Percentiles rank a stretch among this genome's conserved stretches.
Evolutionary conservation across 441 rosid species (phyloP).

Genomic region (Raphanus hybrid): DNA sequence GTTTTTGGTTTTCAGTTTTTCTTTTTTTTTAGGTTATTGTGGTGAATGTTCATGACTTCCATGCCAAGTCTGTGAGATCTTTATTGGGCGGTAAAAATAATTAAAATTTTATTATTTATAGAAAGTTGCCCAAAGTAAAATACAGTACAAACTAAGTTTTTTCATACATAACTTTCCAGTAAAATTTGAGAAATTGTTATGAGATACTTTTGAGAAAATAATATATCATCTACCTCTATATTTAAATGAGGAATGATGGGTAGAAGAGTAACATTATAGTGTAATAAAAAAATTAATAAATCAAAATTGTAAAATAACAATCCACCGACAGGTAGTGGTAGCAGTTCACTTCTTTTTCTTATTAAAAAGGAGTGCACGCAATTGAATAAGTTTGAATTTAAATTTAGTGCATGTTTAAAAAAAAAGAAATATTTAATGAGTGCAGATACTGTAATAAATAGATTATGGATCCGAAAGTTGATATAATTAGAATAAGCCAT

Average conservation of each 20-base stretch:
- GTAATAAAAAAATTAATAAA: background rate
- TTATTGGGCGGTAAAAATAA: slow-evolving; percentile 17
- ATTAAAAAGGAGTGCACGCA: slow-evolving; percentile 24
- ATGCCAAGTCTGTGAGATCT: slow-evolving; percentile 35
- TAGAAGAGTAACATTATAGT: background rate
- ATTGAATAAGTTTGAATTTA: slow-evolving; percentile 26
- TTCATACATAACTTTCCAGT: no score
- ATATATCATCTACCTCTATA: background rate
- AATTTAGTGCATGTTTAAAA: slow-evolving; percentile 21
- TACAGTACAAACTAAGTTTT: background rate
- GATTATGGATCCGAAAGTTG: slow-evolving; percentile 19
- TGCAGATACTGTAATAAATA: slow-evolving; percentile 26
- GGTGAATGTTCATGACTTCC: slow-evolving; percentile 36
- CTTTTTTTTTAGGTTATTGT: slow-evolving; percentile 19
- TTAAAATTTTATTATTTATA: background rate
- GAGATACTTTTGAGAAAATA: background rate
- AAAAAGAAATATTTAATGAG: background rate
- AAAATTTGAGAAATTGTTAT: background rate
- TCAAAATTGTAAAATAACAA: background rate
- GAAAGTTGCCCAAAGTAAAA: background rate
- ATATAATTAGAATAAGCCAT: slow-evolving; percentile 23
- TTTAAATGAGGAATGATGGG: background rate
- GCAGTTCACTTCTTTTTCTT: slow-evolving; percentile 19
- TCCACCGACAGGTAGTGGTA: slow-evolving; percentile 47
- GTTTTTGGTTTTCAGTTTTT: slow-evolving; percentile 20